Conservation (phyloP, 768 basidiomycete species). For the Coprinellus micaceus region DNA sequence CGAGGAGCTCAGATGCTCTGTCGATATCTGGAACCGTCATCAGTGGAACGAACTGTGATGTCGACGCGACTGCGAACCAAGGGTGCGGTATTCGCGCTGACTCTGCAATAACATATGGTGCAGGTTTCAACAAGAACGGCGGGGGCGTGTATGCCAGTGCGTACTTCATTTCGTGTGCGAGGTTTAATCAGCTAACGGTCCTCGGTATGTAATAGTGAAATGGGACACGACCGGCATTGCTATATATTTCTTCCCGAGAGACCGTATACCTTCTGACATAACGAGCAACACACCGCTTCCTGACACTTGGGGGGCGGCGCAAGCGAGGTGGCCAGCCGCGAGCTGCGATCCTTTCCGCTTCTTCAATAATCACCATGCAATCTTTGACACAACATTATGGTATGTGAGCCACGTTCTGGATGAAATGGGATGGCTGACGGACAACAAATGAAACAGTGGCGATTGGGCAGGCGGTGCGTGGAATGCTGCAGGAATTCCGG, state of each 20-base stretch:
- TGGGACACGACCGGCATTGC: conserved; percentile 77
- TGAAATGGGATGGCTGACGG: neutral
- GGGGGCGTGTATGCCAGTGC: conserved; percentile 90
- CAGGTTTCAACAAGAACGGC: conserved; percentile 76
- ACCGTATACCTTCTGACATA: conserved; percentile 75
- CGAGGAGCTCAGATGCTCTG: conserved; percentile 42
- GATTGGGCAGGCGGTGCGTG: conserved; percentile 90
- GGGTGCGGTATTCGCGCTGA: conserved; percentile 78
- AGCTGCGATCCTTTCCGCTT: conserved; percentile 73
- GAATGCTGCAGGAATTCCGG: conserved; percentile 67
- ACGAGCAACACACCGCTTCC: conserved; percentile 70
- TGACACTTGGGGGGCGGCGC: conserved; percentile 68
- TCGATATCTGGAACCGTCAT: conserved; percentile 63
- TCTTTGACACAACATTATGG: conserved; percentile 88
- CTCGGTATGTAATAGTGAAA: conserved; percentile 44
- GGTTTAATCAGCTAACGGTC: conserved; percentile 11
- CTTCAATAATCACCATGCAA: conserved; percentile 72
- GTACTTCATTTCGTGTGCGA: conserved; percentile 27
- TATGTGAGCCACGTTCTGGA: conserved; percentile 19
- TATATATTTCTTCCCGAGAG: conserved; percentile 79
- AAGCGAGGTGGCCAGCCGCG: conserved; percentile 75
- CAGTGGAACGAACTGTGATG: conserved; percentile 69
- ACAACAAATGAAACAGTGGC: conserved; percentile 45
- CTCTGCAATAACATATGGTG: conserved; percentile 67
- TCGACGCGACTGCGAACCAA: conserved; percentile 62